phyloP scores from a whole-genome alignment of 2,329 filamentous ascomycete genomes.

The Neonectria neomacrospora region DNA sequence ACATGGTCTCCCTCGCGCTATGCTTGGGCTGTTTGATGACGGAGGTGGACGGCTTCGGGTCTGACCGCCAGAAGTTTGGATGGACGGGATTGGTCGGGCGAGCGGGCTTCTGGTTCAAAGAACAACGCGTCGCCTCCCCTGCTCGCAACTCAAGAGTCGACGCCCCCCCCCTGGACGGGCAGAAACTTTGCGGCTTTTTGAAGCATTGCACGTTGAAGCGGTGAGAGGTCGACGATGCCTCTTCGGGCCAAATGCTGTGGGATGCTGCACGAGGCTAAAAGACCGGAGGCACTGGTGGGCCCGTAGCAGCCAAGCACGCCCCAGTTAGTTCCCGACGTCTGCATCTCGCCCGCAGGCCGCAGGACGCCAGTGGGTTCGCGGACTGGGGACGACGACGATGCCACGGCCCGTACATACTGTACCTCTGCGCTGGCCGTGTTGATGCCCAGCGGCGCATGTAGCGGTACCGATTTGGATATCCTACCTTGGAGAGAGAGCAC shows the following conservation, averaged over 20 bases:
- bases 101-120: constrained; percentile 26
- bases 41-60: constrained; percentile 38
- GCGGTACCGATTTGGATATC: constrained; percentile 24
- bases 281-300: constrained; percentile 30
- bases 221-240: constrained; percentile 44
- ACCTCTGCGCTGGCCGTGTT: constrained; percentile 47
- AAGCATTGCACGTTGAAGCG: constrained; percentile 37
- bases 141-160: constrained; percentile 28
- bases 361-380: constrained; percentile 24
- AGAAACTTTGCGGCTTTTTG: constrained; percentile 42
- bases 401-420: constrained; percentile 23
- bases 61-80: constrained; percentile 41
- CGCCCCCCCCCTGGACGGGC: constrained; percentile 33
- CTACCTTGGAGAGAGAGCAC: too few relatives aligned
- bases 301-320: constrained; percentile 9
- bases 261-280: constrained; percentile 42
- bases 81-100: constrained; percentile 28
- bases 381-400: constrained; percentile 5
- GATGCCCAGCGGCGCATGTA: constrained; percentile 53
- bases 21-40: constrained; percentile 30
- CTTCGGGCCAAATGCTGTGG: constrained; percentile 38
- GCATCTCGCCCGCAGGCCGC: constrained; percentile 27
- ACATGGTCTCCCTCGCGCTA: not conserved
- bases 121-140: constrained; percentile 28
- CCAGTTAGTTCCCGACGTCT: constrained; percentile 28